Percentiles rank a stretch among this genome's conserved stretches.
Evolutionary conservation across 2,329 filamentous ascomycete species (phyloP).

Genomic region (Phialophora chinensis): DNA sequence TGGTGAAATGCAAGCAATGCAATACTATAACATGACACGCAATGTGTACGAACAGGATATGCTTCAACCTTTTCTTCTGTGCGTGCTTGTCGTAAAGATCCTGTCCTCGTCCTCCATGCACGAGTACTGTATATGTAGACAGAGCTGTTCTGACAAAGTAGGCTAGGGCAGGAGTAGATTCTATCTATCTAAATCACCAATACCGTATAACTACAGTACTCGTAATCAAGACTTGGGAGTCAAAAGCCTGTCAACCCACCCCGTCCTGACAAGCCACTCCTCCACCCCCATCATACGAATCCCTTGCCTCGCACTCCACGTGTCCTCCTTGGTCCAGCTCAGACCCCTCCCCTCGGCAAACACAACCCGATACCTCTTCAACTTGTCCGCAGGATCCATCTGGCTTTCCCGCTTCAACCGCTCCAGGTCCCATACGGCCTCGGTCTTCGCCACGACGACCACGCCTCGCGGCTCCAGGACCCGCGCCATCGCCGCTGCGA

Average conservation of each 20-base stretch:
- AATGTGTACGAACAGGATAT: neutral
- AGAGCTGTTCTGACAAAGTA: too few relatives aligned
- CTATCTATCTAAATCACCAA: too few relatives aligned
- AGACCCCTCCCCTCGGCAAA: slow-evolving; percentile 66
- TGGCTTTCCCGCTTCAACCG: slow-evolving; percentile 55
- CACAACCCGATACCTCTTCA: slow-evolving; percentile 66
- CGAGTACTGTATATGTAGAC: too few relatives aligned
- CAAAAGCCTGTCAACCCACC: too few relatives aligned
- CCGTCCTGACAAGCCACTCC: slow-evolving; percentile 20
- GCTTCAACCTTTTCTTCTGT: neutral
- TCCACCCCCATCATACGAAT: slow-evolving; percentile 31
- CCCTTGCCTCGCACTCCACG: slow-evolving; percentile 54
- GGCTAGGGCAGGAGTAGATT: too few relatives aligned
- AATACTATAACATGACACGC: too few relatives aligned
- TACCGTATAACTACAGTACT: too few relatives aligned
- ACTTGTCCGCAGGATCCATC: slow-evolving; percentile 54
- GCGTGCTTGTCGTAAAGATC: neutral
- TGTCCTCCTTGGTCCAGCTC: slow-evolving; percentile 61
- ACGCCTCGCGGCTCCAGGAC: slow-evolving; percentile 44
- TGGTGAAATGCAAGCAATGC: neutral
- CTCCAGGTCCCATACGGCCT: slow-evolving; percentile 53
- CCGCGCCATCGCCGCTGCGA: slow-evolving; percentile 61
- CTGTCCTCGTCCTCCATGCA: neutral
- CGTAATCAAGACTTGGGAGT: too few relatives aligned
- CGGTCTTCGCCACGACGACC: slow-evolving; percentile 43